A percentile compares a stretch with the other conserved stretches of the same genome.
Evolutionary conservation across 2,329 filamentous ascomycete species (phyloP).

Genomic region (Mycogone perniciosa): DNA sequence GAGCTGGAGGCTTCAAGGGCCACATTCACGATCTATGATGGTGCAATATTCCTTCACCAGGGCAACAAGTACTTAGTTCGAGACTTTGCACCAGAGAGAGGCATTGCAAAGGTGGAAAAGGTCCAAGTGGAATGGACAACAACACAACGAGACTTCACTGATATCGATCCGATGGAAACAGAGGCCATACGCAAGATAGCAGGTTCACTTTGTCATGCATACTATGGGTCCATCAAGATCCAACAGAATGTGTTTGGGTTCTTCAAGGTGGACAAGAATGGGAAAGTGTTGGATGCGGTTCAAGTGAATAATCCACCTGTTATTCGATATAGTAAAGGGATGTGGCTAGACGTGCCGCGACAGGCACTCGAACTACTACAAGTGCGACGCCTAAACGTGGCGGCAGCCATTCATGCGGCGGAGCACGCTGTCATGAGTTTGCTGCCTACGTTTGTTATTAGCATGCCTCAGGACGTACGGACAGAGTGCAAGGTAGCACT

Average conservation of each 20-base stretch:
- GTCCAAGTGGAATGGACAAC: slow-evolving; percentile 96
- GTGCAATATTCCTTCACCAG: slow-evolving; percentile 94
- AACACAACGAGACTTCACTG: slow-evolving; percentile 84
- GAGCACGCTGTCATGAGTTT: slow-evolving; percentile 85
- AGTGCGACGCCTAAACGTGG: slow-evolving; percentile 66
- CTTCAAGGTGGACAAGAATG: slow-evolving; percentile 88
- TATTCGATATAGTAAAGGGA: slow-evolving; percentile 74
- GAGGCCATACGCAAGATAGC: slow-evolving; percentile 73
- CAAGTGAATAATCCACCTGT: slow-evolving; percentile 92
- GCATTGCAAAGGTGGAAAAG: slow-evolving; percentile 78
- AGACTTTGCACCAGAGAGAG: slow-evolving; percentile 74
- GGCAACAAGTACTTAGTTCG: slow-evolving; percentile 89
- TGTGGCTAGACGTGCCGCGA: slow-evolving; percentile 92
- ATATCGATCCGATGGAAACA: slow-evolving; percentile 88
- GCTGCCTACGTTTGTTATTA: slow-evolving; percentile 86
- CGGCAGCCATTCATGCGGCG: slow-evolving; percentile 87
- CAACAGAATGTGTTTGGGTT: slow-evolving; percentile 89
- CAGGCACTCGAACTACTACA: slow-evolving; percentile 72
- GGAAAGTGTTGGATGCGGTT: slow-evolving; percentile 83
- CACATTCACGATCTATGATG: slow-evolving; percentile 93
- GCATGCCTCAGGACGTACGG: slow-evolving; percentile 81
- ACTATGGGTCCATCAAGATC: slow-evolving; percentile 80
- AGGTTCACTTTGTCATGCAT: slow-evolving; percentile 61
- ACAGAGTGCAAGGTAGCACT: slow-evolving; percentile 88
- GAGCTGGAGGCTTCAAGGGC: slow-evolving; percentile 95